These are phyloP conservation scores for Hypoxylon crocopeplum DNA, from an alignment of 495 filamentous ascomycete species.

Conservation along the genomic window DNA sequence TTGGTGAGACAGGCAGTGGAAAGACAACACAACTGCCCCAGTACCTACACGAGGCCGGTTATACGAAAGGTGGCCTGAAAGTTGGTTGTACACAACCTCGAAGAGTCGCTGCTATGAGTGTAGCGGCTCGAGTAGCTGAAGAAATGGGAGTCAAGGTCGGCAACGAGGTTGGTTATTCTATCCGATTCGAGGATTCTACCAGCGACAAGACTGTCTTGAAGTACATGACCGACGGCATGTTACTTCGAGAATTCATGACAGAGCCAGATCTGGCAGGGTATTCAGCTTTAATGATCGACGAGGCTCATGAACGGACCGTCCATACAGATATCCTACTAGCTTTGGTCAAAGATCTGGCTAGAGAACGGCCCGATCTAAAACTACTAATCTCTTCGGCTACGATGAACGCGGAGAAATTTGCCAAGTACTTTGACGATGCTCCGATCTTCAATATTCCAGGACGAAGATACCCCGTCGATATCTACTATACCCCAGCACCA, in stretches of 20 bases:
- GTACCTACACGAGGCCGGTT: slow-evolving; percentile 90
- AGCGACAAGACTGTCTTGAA: slow-evolving; percentile 92
- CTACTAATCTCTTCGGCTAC: slow-evolving; percentile 94
- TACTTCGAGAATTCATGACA: slow-evolving; percentile 88
- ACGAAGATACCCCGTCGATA: slow-evolving; percentile 86
- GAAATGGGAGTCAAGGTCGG: slow-evolving; percentile 92
- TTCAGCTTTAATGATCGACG: slow-evolving; percentile 93
- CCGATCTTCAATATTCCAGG: slow-evolving; percentile 98
- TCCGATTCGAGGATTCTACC: slow-evolving; percentile 94
- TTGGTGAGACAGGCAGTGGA: slow-evolving; percentile 87
- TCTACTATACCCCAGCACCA: slow-evolving; percentile 89
- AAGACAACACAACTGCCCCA: slow-evolving; percentile 92
- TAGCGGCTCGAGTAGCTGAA: slow-evolving; percentile 91
- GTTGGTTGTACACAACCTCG: slow-evolving; percentile 88
- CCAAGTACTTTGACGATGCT: slow-evolving; percentile 89
- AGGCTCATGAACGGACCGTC: slow-evolving; percentile 93
- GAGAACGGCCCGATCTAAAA: slow-evolving; percentile 86
- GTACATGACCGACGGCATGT: slow-evolving; percentile 99
- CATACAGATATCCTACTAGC: slow-evolving; percentile 91
- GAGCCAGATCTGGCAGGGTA: slow-evolving; percentile 89
- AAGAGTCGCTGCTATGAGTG: slow-evolving; percentile 95
- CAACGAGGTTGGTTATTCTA: slow-evolving; percentile 92
- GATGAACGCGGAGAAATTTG: slow-evolving; percentile 93
- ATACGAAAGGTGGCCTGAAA: slow-evolving; percentile 76
- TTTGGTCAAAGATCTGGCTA: slow-evolving; percentile 89